A percentile compares a stretch with the other conserved stretches of the same genome.
Conservation (phyloP, 2,329 filamentous ascomycete species). For the Lasiodiplodia sp. region DNA sequence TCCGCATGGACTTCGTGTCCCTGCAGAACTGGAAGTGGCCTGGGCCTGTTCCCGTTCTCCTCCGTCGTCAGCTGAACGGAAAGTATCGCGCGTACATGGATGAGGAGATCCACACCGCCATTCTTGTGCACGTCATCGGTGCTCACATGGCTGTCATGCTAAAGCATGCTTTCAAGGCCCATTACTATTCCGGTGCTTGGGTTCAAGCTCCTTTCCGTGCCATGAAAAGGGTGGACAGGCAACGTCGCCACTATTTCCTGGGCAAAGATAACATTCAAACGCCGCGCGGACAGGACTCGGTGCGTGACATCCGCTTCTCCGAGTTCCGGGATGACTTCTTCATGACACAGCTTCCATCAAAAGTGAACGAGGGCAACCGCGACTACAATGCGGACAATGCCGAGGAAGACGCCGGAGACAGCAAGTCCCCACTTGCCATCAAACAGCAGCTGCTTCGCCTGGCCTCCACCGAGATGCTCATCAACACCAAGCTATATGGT, state of each 20-base stretch:
- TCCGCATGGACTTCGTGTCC: slow-evolving; percentile 63
- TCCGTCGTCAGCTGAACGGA: slow-evolving; percentile 63
- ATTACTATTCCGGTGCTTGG: slow-evolving; percentile 51
- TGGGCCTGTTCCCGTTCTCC: slow-evolving; percentile 55
- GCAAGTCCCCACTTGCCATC: slow-evolving; percentile 54
- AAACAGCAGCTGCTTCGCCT: slow-evolving; percentile 66
- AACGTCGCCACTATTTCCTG: slow-evolving; percentile 57
- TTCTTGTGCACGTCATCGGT: slow-evolving; percentile 64
- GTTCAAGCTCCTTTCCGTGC: slow-evolving; percentile 41
- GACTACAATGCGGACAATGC: slow-evolving; percentile 47
- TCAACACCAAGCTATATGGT: slow-evolving; percentile 57
- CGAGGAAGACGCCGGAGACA: slow-evolving; percentile 36
- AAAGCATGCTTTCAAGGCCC: slow-evolving; percentile 50
- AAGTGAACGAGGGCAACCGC: slow-evolving; percentile 47
- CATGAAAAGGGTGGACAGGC: slow-evolving; percentile 47
- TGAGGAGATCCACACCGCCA: slow-evolving; percentile 63
- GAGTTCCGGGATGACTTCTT: slow-evolving; percentile 60
- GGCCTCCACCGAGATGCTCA: slow-evolving; percentile 62
- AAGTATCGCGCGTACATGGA: slow-evolving; percentile 68
- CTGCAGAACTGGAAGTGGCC: slow-evolving; percentile 63
- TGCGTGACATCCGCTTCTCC: slow-evolving; percentile 41
- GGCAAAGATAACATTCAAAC: slow-evolving; percentile 29
- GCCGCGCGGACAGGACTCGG: slow-evolving; percentile 9
- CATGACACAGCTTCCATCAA: slow-evolving; percentile 61
- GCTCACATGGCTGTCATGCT: slow-evolving; percentile 60